Base-by-base conservation (phyloP, 805 yeast genomes). In the Sugiyamaella marilandica region DNA sequence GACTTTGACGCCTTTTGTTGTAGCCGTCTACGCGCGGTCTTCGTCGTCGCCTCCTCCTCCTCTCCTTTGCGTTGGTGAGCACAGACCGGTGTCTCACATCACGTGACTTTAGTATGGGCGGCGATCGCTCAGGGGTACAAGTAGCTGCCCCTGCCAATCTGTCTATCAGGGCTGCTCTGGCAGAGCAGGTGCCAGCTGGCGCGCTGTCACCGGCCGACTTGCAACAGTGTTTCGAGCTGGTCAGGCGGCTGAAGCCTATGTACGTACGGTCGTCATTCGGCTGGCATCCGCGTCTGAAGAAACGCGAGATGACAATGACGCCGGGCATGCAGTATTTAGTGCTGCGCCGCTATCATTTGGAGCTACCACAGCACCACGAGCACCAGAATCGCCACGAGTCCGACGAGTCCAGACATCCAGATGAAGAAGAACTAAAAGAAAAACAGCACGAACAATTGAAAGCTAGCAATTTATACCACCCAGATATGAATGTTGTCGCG, bases 181-280 rank as follows among this genome's bases (percentile, higher is more conserved):
- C 47, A 11, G 37, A 45, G 14, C 29, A 4, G 26, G n/a, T 10
- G 24, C 24, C 21, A n/a, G 43, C 43, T 8, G 13, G 24, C 16
- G 41, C 29, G 9, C 29, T 52, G 26, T 16, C 10, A 10, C 44
- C 24, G 13, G 55, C 26, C 13, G 44, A 45, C 14, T 46, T 60
- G 10, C 36, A 46, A 13, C 56, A 53, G 19, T 57, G 66, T 49
- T 65, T 57, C 50, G 37, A 36, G 1, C 45, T 65, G 46, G 65
- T 63, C 11, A 55, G 60, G 2, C 29, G 44, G 41, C 50, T 65
- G 33, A 47, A 58, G 47, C 45, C 53, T 5, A 48, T 63, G 50
- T 65, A 65, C 53, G 44, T 50, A 13, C 60, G 54, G 13, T 50
- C 63, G 5, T 61, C 63, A 2, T 55, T 59, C 49, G 59, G 60